These are phyloP conservation scores for Nidularia pulvinata DNA, from an alignment of 768 basidiomycete genomes.

Conservation along the genomic window DNA sequence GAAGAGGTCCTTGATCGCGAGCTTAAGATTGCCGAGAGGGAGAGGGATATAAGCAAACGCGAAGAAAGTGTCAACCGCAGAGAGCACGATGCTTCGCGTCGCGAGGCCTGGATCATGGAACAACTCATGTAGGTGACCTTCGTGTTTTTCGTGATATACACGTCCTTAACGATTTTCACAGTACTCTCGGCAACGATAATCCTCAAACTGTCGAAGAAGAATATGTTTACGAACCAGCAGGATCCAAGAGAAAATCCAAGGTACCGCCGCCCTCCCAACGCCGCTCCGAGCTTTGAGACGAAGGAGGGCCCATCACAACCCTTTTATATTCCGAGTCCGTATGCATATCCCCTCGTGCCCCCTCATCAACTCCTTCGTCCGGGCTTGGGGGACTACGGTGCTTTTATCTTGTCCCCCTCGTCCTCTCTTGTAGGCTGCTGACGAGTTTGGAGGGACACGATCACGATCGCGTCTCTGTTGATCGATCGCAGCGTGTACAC, in stretches of 20 bases:
- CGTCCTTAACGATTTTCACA: conserved; percentile 16
- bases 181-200: conserved; percentile 69
- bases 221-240: conserved; percentile 72
- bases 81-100: conserved; percentile 85
- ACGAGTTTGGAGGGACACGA: conserved; percentile 35
- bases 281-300: conserved; percentile 95
- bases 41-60: conserved; percentile 83
- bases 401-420: conserved; percentile 77
- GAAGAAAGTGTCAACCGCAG: conserved; percentile 85
- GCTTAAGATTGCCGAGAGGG: conserved; percentile 81
- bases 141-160: neutral
- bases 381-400: conserved; percentile 89
- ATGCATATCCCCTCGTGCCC: conserved; percentile 51
- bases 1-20: conserved; percentile 87
- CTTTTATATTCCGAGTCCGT: conserved; percentile 71
- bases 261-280: conserved; percentile 85
- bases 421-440: conserved; percentile 38
- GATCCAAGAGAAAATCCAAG: conserved; percentile 81
- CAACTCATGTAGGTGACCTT: conserved; percentile 71
- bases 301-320: conserved; percentile 63
- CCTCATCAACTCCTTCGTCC: conserved; percentile 75
- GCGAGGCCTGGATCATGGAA: conserved; percentile 92
- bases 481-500: conserved; percentile 32
- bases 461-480: conserved; percentile 15
- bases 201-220: conserved; percentile 77